phyloP scores from a whole-genome alignment of 2,329 filamentous ascomycete species.

The Beauveria australis region DNA sequence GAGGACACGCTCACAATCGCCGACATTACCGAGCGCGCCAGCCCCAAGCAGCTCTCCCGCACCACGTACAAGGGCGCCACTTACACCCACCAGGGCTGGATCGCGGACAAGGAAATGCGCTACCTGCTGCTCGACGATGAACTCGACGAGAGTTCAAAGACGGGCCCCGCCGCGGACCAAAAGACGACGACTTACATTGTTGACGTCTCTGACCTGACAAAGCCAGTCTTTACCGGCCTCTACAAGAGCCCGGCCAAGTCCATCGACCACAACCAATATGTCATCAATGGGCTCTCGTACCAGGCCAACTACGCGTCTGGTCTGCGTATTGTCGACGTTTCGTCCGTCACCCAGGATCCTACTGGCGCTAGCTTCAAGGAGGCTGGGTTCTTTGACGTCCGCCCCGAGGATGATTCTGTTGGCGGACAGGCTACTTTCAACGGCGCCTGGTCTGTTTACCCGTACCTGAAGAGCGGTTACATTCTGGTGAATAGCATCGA shows the following conservation, averaged over 20 bases:
- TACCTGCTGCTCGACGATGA: slow-evolving; percentile 46
- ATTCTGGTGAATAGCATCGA: slow-evolving; percentile 46
- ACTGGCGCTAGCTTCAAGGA: slow-evolving; percentile 38
- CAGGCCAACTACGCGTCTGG: slow-evolving; percentile 44
- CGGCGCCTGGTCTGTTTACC: slow-evolving; percentile 41
- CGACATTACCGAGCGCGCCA: slow-evolving; percentile 41
- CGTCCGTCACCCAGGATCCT: slow-evolving; percentile 30
- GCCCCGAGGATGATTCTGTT: slow-evolving; percentile 38
- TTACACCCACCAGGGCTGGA: slow-evolving; percentile 52
- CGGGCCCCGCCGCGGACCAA: slow-evolving; percentile 32
- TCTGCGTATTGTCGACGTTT: slow-evolving; percentile 32
- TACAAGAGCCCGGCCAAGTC: slow-evolving; percentile 32
- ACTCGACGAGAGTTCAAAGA: slow-evolving; percentile 37
- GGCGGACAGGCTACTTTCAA: slow-evolving; percentile 32
- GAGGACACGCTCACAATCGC: slow-evolving; percentile 45
- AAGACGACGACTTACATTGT: slow-evolving; percentile 44
- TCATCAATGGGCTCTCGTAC: slow-evolving; percentile 35
- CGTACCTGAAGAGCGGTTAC: slow-evolving; percentile 39
- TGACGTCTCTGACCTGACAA: slow-evolving; percentile 36
- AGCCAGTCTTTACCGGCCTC: slow-evolving; percentile 33
- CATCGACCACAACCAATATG: slow-evolving; percentile 43
- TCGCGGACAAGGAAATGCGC: slow-evolving; percentile 38
- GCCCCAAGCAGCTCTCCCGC: slow-evolving; percentile 38
- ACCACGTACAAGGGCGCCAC: slow-evolving; percentile 47
- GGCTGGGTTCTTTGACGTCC: slow-evolving; percentile 41